Evolutionary conservation across 495 filamentous ascomycete species (phyloP), one percentile per base, ranked within the genome.

Genomic region (Talaromyces proteolyticus): DNA sequence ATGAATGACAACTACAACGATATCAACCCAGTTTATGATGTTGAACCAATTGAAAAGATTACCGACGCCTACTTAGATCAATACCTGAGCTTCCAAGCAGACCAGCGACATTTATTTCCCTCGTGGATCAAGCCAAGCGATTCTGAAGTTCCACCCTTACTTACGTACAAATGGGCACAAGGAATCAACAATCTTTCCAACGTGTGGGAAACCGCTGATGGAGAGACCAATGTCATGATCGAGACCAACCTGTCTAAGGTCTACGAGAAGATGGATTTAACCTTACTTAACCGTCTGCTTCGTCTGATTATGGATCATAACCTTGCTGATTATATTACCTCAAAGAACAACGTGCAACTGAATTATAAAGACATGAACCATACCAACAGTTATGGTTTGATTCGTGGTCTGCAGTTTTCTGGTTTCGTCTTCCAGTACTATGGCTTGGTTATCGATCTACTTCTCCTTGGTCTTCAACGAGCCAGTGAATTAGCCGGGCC

Each of bases 311-410:
- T 99, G 94, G 94, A 99, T 58, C 94, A 97, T 76, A 99, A 99
- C 67, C 68, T 99, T 61, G 94, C 94, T 5, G 94, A 99, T 65
- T 99, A 99, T 68, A 99, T 99, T 65, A 95, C 91, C 10, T 90
- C 91, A 4, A 99, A 99, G 80, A 99, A 99, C 72, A 99, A 99
- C 61, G 94, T 99, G 14, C 91, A 96, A 58, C 78, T 99, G 49
- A 96, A 92, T 56, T 99, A 99, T 71, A 99, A 99, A 73, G 94
- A 99, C 60, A 99, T 99, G 94, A 97, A 96, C 60, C 94, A 99
- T 63, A 94, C 92, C 48, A 99, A 99, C 67, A 94, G 88, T 65
- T 99, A 97, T 60, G 94, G 94, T 45, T 83, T 99, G 82, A 96
- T 97, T 58, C 89, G 94, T 50, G 94, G 94, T 53, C 76, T 97